A percentile compares a stretch with the other conserved stretches of the same genome.
phyloP scores from a whole-genome alignment of 306 rosid genomes.

The Vigna trinervia region DNA sequence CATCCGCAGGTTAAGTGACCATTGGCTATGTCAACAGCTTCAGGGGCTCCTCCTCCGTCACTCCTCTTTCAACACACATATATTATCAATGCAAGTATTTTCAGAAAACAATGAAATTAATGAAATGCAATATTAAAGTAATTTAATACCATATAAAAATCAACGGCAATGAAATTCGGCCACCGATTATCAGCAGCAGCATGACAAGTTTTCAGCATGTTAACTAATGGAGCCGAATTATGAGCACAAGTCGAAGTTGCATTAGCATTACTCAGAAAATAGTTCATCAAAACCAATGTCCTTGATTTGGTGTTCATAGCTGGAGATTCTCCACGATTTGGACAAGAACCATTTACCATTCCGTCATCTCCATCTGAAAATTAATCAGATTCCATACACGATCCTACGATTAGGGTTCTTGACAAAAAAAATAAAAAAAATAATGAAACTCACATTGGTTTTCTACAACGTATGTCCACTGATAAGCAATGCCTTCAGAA shows the following conservation, averaged over 20 bases:
- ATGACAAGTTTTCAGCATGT: slow-evolving; percentile 61
- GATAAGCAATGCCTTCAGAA: slow-evolving; percentile 74
- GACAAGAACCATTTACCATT: slow-evolving; percentile 68
- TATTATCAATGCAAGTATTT: too few species aligned
- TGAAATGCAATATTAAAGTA: not conserved
- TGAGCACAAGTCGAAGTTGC: slow-evolving; percentile 62
- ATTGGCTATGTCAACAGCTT: slow-evolving; percentile 78
- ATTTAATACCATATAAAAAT: slow-evolving; percentile 66
- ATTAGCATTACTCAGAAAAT: slow-evolving; percentile 45
- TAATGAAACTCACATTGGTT: slow-evolving; percentile 64
- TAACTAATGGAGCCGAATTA: slow-evolving; percentile 70
- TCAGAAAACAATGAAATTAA: not conserved
- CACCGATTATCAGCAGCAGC: slow-evolving; percentile 68
- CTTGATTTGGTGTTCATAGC: slow-evolving; percentile 61
- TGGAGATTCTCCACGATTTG: slow-evolving; percentile 68
- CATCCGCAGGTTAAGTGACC: slow-evolving; percentile 91
- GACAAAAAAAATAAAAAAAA: too few species aligned
- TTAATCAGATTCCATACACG: not conserved
- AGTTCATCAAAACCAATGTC: slow-evolving; percentile 68
- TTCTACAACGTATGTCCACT: slow-evolving; percentile 78
- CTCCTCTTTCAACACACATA: slow-evolving; percentile 52
- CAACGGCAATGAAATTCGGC: slow-evolving; percentile 88
- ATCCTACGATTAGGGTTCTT: not conserved
- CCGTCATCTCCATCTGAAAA: slow-evolving; percentile 78
- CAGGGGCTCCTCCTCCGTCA: slow-evolving; percentile 91